These are phyloP conservation scores for Phlyctochytrium bullatum DNA, from an alignment of 192 early-diverging fungal genomes.

Conservation along the genomic window DNA sequence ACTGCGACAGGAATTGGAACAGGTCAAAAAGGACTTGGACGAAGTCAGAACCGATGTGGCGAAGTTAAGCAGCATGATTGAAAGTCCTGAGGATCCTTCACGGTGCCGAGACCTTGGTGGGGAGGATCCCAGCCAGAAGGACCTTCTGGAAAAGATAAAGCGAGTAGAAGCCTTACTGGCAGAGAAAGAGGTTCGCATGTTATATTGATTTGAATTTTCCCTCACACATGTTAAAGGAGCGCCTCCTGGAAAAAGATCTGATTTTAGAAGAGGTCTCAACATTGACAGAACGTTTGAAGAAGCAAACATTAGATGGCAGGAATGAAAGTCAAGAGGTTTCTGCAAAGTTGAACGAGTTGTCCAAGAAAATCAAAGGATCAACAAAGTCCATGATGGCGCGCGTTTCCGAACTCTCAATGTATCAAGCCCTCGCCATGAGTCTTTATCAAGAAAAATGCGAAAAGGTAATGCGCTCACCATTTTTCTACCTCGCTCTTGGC, in stretches of 20 bases:
- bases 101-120: constrained; percentile 52
- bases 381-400: constrained; percentile 56
- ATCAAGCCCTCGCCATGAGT: constrained; percentile 57
- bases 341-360: constrained; percentile 49
- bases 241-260: constrained; percentile 58
- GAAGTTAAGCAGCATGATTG: constrained; percentile 41
- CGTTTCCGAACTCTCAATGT: constrained; percentile 61
- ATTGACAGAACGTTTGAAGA: constrained; percentile 47
- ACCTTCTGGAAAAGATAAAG: constrained; percentile 49
- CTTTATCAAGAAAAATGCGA: constrained; percentile 59
- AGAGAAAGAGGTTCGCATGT: constrained; percentile 51
- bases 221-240: constrained; percentile 36
- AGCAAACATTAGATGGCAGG: constrained; percentile 47
- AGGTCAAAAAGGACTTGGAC: constrained; percentile 18
- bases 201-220: not conserved
- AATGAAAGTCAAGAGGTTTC: constrained; percentile 43
- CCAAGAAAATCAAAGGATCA: constrained; percentile 49
- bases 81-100: constrained; percentile 44
- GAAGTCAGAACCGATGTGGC: constrained; percentile 23
- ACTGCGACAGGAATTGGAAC: constrained; percentile 5
- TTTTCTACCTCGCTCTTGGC: not conserved
- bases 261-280: constrained; percentile 53
- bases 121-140: constrained; percentile 44
- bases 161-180: constrained; percentile 50
- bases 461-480: constrained; percentile 33